These are phyloP conservation scores for Suhomyces kilbournensis DNA, from an alignment of 805 yeast genomes.

Conservation along the genomic window DNA sequence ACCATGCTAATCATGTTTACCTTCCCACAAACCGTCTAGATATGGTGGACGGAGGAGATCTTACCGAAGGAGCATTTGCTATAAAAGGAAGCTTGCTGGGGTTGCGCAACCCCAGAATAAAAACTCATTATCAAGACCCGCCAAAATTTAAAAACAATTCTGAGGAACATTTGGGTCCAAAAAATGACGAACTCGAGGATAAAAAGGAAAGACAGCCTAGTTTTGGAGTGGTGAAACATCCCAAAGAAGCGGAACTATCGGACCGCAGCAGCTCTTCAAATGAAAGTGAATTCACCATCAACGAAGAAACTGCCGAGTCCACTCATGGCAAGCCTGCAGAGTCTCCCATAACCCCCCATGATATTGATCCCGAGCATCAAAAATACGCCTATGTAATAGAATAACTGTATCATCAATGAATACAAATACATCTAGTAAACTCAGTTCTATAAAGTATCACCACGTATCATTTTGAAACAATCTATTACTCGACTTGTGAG, in stretches of 20 bases:
- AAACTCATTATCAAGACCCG: constrained; percentile 24
- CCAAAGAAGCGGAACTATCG: constrained; percentile 1
- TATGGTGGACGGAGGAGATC: constrained; percentile 25
- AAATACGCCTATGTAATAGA: constrained; percentile 14
- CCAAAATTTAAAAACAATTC: not conserved
- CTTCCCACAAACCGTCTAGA: constrained; percentile 19
- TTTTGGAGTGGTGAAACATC: constrained; percentile 10
- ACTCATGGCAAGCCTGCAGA: not conserved
- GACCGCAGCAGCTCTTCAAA: constrained; percentile 5
- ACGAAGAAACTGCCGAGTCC: constrained; percentile 3
- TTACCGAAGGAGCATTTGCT: constrained; percentile 18
- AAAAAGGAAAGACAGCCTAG: constrained; percentile 14
- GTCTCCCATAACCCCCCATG: not conserved
- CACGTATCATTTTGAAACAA: too few species aligned
- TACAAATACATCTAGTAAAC: not conserved
- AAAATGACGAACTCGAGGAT: not conserved
- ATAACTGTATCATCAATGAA: too few species aligned
- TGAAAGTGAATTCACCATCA: constrained; percentile 13
- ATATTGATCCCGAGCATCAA: constrained; percentile 15
- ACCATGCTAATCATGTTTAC: constrained; percentile 11
- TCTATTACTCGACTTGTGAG: too few species aligned
- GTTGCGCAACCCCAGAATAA: constrained; percentile 27
- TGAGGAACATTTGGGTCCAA: not conserved
- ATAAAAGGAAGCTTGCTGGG: constrained; percentile 16
- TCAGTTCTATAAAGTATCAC: too few species aligned